phyloP scores from a whole-genome alignment of 2,329 filamentous ascomycete species.

The Fusarium sp. region DNA sequence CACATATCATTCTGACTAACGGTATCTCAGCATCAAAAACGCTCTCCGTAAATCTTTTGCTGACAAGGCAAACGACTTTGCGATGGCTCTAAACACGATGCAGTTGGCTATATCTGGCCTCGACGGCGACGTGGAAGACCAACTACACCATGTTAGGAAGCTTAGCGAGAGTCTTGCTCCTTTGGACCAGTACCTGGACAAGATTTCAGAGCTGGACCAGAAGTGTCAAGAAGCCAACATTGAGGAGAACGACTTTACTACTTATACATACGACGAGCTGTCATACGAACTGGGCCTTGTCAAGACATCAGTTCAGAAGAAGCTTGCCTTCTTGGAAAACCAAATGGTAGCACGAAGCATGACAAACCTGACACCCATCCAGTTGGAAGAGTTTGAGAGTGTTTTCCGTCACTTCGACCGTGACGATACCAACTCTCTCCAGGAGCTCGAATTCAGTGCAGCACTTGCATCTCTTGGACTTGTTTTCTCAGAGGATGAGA shows the following conservation, averaged over 20 bases:
- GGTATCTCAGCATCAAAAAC: constrained; percentile 82
- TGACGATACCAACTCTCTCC: constrained; percentile 87
- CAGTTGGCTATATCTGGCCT: constrained; percentile 95
- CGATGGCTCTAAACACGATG: constrained; percentile 92
- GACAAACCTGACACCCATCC: constrained; percentile 98
- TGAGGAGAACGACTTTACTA: constrained; percentile 99
- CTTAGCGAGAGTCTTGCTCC: constrained; percentile 88
- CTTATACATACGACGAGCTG: constrained; percentile 96
- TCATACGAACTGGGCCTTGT: constrained; percentile 93
- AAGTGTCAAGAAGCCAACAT: constrained; percentile 98
- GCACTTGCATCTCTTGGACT: constrained; percentile 94
- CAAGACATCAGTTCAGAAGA: constrained; percentile 92
- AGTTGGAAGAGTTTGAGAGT: constrained; percentile 97
- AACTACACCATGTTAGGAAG: constrained; percentile 86
- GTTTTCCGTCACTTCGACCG: constrained; percentile 98
- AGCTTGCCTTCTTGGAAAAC: constrained; percentile 95
- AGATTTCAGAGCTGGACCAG: constrained; percentile 85
- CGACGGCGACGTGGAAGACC: constrained; percentile 96
- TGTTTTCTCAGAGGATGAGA: constrained; percentile 97
- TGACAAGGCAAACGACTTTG: constrained; percentile 98
- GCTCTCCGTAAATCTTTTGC: constrained; percentile 91
- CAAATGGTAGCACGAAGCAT: constrained; percentile 98
- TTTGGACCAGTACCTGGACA: constrained; percentile 89
- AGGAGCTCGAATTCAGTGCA: constrained; percentile 95
- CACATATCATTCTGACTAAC: constrained; percentile 46